These are phyloP conservation scores for Phialocephala subalpina DNA, from an alignment of 2,329 filamentous ascomycete genomes.

Conservation along the genomic window DNA sequence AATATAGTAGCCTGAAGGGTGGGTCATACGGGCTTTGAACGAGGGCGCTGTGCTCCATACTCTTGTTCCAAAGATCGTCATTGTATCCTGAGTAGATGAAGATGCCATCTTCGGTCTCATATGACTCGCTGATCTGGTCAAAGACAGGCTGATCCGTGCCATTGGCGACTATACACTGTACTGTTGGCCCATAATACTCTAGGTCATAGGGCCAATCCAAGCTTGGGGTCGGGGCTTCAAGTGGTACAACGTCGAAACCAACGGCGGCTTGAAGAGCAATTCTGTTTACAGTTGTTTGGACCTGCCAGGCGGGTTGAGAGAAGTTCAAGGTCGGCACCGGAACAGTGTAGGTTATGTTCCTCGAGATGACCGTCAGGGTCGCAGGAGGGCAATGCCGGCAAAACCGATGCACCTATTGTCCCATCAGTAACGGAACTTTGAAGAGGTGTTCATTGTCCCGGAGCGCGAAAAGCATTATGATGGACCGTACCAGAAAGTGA, in stretches of 20 bases:
- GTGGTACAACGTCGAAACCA: conserved; percentile 15
- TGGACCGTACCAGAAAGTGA: neutral
- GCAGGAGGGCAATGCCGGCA: conserved; percentile 11
- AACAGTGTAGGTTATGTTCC: neutral
- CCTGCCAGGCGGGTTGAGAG: neutral
- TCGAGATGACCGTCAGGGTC: conserved; percentile 3
- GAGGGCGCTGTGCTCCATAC: no score
- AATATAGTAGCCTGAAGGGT: neutral
- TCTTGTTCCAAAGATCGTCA: neutral
- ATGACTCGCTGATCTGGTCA: neutral
- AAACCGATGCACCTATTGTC: neutral
- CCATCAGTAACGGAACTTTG: neutral
- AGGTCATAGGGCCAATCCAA: conserved; percentile 23
- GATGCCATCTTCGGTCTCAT: neutral
- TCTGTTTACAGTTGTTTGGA: neutral
- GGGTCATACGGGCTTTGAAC: neutral
- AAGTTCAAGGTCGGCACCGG: neutral
- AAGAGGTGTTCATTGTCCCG: neutral
- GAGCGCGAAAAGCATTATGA: neutral
- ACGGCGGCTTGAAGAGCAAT: conserved; percentile 17
- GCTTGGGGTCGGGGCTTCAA: conserved; percentile 19
- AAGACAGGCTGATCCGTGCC: conserved; percentile 12
- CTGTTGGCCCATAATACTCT: conserved; percentile 30
- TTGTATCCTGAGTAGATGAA: neutral
- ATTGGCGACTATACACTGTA: conserved; percentile 23